Evolutionary conservation across 495 filamentous ascomycete species (phyloP), one percentile per base, ranked within the genome.

Genomic region (Aspergillus sparsus): DNA sequence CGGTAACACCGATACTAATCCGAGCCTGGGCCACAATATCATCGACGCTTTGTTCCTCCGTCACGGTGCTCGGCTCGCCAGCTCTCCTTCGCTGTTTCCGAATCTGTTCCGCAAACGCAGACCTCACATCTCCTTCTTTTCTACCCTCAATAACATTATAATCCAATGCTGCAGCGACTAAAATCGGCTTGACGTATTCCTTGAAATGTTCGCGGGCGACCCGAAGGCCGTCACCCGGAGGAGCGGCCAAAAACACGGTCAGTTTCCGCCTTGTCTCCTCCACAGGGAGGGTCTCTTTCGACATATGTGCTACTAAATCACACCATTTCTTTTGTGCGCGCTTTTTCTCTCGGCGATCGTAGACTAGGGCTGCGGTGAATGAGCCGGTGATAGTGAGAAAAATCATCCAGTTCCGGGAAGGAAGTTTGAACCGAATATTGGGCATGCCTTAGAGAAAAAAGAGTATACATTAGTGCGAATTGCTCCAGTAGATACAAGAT

Each of bases 321-420:
- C 82, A 83, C 94, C 94, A 99, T 76, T 92, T 93, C 57, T 87
- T 80, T 50, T 93, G 93, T 11, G 83, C 83, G 52, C 86, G 85
- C 55, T 85, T 88, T 75, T 93, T 97, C 73, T 97, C 87, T 37
- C 88, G 83, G 62, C 91, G 91, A 75, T 99, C 94, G 77, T 98
- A 97, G 63, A 91, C 80, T 49, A 97, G 72, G 10, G 89, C 87
- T 7, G 82, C 85, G 0, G 89, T 85, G 64, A 96, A 88, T 36
- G 89, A 85, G 33, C 86, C 86, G 12, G 87, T 87, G 62, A 98
- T 73, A 15, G 88, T 77, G 68, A 93, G 80, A 78, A 99, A 98
- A 64, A 99, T 97, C 76, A 90, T 84, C 94, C 94, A 99, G 69
- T 98, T 98, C 32, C 95, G 87, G 11, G 94, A 99, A 16, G 94